These are phyloP conservation scores for Trichophaea hybrida DNA, from an alignment of 2,329 filamentous ascomycete species.

Conservation along the genomic window DNA sequence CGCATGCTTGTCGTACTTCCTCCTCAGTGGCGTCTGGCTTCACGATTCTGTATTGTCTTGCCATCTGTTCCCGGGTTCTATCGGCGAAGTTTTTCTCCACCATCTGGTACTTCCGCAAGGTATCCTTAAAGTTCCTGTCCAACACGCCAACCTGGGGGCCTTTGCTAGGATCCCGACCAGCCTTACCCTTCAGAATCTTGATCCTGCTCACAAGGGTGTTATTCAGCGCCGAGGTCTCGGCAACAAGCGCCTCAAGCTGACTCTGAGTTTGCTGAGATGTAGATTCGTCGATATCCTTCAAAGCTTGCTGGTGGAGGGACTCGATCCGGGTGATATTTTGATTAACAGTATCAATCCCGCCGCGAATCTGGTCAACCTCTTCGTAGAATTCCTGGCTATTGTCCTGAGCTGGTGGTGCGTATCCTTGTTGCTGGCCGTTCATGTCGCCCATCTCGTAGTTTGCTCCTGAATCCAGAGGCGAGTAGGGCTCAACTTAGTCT, in stretches of 20 bases:
- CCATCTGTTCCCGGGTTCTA: conserved; percentile 68
- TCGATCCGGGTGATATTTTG: conserved; percentile 56
- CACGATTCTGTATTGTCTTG: conserved; percentile 80
- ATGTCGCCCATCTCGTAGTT: conserved; percentile 22
- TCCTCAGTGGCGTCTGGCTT: conserved; percentile 62
- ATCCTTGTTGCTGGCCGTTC: conserved; percentile 13
- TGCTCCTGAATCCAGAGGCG: conserved; percentile 19
- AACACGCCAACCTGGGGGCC: conserved; percentile 66
- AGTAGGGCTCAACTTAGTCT: conserved; percentile 24
- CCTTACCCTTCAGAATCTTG: conserved; percentile 66
- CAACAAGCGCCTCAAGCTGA: conserved; percentile 57
- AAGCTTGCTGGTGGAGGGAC: conserved; percentile 53
- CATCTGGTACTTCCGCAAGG: conserved; percentile 68
- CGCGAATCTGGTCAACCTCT: conserved; percentile 19
- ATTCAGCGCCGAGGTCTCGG: conserved; percentile 73
- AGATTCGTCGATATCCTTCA: conserved; percentile 61
- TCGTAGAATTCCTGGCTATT: conserved; percentile 18
- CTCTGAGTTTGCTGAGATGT: conserved; percentile 50
- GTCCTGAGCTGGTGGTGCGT: conserved; percentile 11
- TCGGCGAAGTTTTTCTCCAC: conserved; percentile 68
- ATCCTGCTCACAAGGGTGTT: conserved; percentile 65
- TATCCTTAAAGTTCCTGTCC: conserved; percentile 63
- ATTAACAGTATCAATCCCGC: conserved; percentile 59
- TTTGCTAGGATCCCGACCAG: conserved; percentile 61
- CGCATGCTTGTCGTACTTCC: conserved; percentile 64